These are phyloP conservation scores for Cystobasidiaceae sp. DNA, from an alignment of 1,284 basidiomycete genomes.

Conservation along the genomic window DNA sequence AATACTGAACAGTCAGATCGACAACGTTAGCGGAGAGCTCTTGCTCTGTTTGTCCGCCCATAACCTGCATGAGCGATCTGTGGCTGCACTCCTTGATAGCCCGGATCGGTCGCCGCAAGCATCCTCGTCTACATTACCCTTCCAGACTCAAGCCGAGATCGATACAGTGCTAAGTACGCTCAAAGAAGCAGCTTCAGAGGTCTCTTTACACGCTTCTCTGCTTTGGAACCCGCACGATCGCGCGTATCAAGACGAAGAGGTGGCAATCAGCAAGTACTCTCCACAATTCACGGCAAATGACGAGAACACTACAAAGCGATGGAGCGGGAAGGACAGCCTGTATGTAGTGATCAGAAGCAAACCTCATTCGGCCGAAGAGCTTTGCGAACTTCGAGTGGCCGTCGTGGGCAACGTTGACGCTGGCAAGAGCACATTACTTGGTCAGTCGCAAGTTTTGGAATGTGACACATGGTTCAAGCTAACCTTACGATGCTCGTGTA, in stretches of 20 bases:
- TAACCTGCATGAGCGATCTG: conserved; percentile 29
- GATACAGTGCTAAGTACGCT: conserved; percentile 5
- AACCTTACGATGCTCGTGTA: too few species aligned
- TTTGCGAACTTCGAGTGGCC: conserved; percentile 78
- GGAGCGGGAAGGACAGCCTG: conserved; percentile 36
- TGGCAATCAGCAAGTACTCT: conserved; percentile 15
- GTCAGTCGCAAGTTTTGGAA: conserved; percentile 55
- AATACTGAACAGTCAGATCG: conserved; percentile 24
- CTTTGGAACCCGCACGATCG: conserved; percentile 18
- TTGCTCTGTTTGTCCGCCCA: conserved; percentile 32
- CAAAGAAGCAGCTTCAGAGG: conserved; percentile 25
- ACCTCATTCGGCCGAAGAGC: conserved; percentile 44
- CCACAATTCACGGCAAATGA: conserved; percentile 26
- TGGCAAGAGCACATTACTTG: conserved; percentile 85
- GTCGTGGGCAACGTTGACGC: conserved; percentile 60
- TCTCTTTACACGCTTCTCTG: conserved; percentile 28
- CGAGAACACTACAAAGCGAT: conserved; percentile 32
- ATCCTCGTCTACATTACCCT: neutral
- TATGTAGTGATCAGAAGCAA: conserved; percentile 37
- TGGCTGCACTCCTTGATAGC: conserved; percentile 35
- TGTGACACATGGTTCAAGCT: conserved; percentile 49
- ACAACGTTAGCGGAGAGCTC: conserved; percentile 33
- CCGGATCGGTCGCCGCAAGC: conserved; percentile 28
- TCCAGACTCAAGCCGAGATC: conserved; percentile 17
- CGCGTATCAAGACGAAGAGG: neutral